Conservation (phyloP, 2,329 filamentous ascomycete genomes). For the Penicillium glabrum region DNA sequence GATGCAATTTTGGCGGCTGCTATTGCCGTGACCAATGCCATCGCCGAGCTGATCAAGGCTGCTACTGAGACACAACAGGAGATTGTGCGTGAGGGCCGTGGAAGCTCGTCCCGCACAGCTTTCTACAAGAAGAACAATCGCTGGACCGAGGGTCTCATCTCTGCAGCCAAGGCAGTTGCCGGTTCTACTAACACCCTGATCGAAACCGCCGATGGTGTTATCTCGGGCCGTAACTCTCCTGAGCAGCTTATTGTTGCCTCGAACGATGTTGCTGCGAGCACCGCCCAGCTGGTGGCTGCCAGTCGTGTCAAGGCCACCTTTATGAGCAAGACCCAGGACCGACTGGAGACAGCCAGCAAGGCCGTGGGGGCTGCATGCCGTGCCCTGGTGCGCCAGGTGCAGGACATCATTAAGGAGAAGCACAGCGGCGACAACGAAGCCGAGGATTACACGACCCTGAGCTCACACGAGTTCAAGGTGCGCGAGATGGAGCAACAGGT, state of each 20-base stretch:
- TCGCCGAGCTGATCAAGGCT: slow-evolving; percentile 90
- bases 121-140: slow-evolving; percentile 99
- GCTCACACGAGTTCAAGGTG: slow-evolving; percentile 96
- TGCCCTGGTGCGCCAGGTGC: slow-evolving; percentile 85
- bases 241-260: slow-evolving; percentile 98
- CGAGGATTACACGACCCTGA: slow-evolving; percentile 85
- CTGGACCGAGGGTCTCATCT: slow-evolving; percentile 97
- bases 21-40: slow-evolving; percentile 88
- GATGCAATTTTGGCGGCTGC: slow-evolving; percentile 93
- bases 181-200: slow-evolving; percentile 93
- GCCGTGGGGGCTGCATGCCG: slow-evolving; percentile 88
- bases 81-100: slow-evolving; percentile 90
- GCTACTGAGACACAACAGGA: slow-evolving; percentile 91
- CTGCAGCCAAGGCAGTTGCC: slow-evolving; percentile 93
- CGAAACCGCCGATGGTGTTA: slow-evolving; percentile 94
- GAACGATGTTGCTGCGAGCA: slow-evolving; percentile 94
- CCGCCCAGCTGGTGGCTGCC: slow-evolving; percentile 92
- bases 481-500: slow-evolving; percentile 99
- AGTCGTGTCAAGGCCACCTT: slow-evolving; percentile 96
- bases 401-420: slow-evolving; percentile 87
- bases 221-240: slow-evolving; percentile 85
- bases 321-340: slow-evolving; percentile 96
- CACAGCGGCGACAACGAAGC: slow-evolving; percentile 73
- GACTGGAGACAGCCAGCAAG: slow-evolving; percentile 85
- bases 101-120: slow-evolving; percentile 80